Conservation (phyloP, 2,329 filamentous ascomycete species). For the Blastomyces parvus region DNA sequence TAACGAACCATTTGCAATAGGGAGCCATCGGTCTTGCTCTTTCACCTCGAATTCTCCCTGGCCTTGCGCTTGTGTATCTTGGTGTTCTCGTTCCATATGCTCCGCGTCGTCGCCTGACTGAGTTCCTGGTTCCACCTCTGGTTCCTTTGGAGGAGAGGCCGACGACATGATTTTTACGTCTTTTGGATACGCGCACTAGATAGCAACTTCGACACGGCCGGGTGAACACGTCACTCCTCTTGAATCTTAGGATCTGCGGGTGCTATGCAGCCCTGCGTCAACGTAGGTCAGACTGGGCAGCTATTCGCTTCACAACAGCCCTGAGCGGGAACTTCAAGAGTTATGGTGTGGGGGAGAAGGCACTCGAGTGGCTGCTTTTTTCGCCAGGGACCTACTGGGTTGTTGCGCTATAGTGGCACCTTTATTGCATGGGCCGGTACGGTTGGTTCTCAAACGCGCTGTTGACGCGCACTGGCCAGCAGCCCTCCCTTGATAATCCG, state of each 20-base stretch:
- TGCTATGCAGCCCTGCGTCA: slow-evolving; percentile 15
- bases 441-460: slow-evolving; percentile 4
- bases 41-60: slow-evolving; percentile 96
- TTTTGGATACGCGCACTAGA: slow-evolving; percentile 28
- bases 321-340: slow-evolving; percentile 8
- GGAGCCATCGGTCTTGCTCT: slow-evolving; percentile 98
- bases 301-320: slow-evolving; percentile 12
- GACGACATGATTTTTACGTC: slow-evolving; percentile 78
- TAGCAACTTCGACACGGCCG: slow-evolving; percentile 31
- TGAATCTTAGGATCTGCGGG: slow-evolving; percentile 12
- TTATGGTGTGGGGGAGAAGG: neutral
- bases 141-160: slow-evolving; percentile 84
- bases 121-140: slow-evolving; percentile 80
- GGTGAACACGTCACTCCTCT: slow-evolving; percentile 36
- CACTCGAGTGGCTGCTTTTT: slow-evolving; percentile 4
- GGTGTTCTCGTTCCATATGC: slow-evolving; percentile 65
- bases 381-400: slow-evolving; percentile 1
- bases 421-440: slow-evolving; percentile 3
- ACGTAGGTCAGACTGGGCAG: slow-evolving; percentile 15
- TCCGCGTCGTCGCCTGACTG: slow-evolving; percentile 86
- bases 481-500: neutral
- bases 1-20: slow-evolving; percentile 98
- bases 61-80: slow-evolving; percentile 64
- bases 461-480: slow-evolving; percentile 6
- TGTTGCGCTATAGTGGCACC: neutral